These are phyloP conservation scores for Chionographis japonica DNA, from an alignment of 106 monocot genomes.

Conservation along the genomic window DNA sequence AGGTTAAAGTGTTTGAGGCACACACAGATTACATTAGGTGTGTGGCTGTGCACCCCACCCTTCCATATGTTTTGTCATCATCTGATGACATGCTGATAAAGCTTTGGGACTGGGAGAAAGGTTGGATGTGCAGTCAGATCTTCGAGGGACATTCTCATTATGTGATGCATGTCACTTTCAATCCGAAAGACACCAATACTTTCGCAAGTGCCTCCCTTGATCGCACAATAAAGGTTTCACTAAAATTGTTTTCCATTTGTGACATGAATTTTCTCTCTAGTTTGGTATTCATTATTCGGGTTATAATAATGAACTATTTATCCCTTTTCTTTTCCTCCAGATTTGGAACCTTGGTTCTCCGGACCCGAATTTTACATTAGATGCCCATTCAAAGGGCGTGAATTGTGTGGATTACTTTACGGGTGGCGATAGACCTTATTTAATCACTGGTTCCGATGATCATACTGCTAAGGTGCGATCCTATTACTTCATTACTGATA, in stretches of 20 bases:
- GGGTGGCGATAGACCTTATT: conserved; percentile 72
- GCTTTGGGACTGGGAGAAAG: conserved; percentile 77
- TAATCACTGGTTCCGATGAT: conserved; percentile 82
- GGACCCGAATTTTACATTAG: conserved; percentile 73
- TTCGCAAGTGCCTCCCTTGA: conserved; percentile 78
- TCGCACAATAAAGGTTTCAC: conserved; percentile 54
- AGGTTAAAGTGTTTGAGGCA: conserved; percentile 67
- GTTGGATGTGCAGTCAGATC: conserved; percentile 71
- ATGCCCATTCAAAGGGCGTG: conserved; percentile 71
- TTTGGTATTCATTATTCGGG: too few relatives aligned
- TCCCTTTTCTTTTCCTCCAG: conserved; percentile 15
- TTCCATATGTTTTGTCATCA: conserved; percentile 65
- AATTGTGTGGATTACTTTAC: conserved; percentile 84
- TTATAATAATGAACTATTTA: not conserved
- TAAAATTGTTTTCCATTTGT: not conserved
- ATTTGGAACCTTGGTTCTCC: conserved; percentile 79
- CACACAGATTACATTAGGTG: conserved; percentile 73
- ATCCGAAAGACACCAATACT: conserved; percentile 75
- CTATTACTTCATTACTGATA: not conserved
- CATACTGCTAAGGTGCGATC: conserved; percentile 61
- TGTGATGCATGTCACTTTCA: conserved; percentile 75
- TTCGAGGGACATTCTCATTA: conserved; percentile 74
- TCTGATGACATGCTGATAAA: conserved; percentile 80
- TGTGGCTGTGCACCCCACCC: conserved; percentile 71
- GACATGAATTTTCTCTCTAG: not conserved